phyloP scores from a whole-genome alignment of 345 rosid genomes.

The Eucalyptus rudis region DNA sequence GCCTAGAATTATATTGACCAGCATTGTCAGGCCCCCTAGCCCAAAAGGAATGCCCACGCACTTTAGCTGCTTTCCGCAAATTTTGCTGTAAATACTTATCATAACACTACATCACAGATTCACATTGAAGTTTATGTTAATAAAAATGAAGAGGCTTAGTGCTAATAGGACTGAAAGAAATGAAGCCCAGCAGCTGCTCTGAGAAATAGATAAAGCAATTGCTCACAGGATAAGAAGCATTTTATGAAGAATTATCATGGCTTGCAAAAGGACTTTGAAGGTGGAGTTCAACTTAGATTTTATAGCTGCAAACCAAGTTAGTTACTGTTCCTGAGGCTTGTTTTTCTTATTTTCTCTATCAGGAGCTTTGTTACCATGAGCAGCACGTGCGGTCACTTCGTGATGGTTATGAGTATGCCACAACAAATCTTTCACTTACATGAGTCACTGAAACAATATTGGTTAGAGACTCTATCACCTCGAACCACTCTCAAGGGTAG shows the following conservation, averaged over 20 bases:
- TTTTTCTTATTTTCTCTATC: neutral
- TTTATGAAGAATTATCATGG: neutral
- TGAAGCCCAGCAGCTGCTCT: neutral
- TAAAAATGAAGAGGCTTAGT: neutral
- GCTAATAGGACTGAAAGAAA: neutral
- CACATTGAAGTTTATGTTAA: neutral
- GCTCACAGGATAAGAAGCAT: neutral
- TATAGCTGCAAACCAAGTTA: neutral
- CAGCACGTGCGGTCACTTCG: neutral
- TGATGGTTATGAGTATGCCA: neutral
- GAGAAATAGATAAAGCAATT: neutral
- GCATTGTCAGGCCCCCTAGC: conserved; percentile 87
- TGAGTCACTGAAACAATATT: neutral
- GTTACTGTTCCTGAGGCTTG: neutral
- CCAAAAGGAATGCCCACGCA: conserved; percentile 76
- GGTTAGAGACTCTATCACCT: neutral
- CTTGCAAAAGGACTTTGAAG: neutral
- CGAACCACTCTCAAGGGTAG: neutral
- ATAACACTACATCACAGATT: conserved; percentile 48
- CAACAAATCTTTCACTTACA: neutral
- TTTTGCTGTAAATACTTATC: conserved; percentile 71
- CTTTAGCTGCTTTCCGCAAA: conserved; percentile 63
- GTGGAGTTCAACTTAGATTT: neutral
- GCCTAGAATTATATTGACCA: conserved; percentile 80
- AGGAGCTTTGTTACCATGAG: neutral